Conservation (phyloP, 2,329 filamentous ascomycete genomes). For the Sporothrix schenckii region DNA sequence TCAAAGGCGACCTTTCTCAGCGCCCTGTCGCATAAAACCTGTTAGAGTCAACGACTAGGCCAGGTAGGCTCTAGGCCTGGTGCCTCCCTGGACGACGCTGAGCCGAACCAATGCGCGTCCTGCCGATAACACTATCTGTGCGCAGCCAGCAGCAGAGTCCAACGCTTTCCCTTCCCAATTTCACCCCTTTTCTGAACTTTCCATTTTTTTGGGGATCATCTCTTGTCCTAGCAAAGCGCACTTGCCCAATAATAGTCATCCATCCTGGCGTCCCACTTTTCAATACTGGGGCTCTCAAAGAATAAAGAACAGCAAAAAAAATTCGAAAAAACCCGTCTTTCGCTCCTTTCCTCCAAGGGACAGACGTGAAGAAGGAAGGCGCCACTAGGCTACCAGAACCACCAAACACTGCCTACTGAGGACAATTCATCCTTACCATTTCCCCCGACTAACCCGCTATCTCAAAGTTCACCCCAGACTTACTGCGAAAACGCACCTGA, state of each 20-base stretch:
- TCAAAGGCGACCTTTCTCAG: constrained; percentile 8
- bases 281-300: constrained; percentile 29
- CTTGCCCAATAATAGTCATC: constrained; percentile 32
- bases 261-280: constrained; percentile 21
- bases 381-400: constrained; percentile 3
- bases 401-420: not conserved
- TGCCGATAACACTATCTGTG: constrained; percentile 29
- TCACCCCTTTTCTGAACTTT: constrained; percentile 31
- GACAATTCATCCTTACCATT: not conserved
- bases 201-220: constrained; percentile 26
- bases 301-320: constrained; percentile 23
- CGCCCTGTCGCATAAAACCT: constrained; percentile 17
- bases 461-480: constrained; percentile 37
- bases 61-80: constrained; percentile 30
- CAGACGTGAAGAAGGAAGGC: constrained; percentile 13
- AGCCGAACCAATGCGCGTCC: constrained; percentile 20
- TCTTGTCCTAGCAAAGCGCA: constrained; percentile 21
- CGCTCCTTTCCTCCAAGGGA: constrained; percentile 9
- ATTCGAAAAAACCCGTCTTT: constrained; percentile 6
- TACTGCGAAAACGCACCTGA: constrained; percentile 26
- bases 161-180: not conserved
- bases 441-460: constrained; percentile 35
- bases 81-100: constrained; percentile 23
- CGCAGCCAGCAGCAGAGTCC: not conserved
- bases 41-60: constrained; percentile 31